phyloP scores from a whole-genome alignment of 2,329 filamentous ascomycete species.

The Apiospora malaysiana region DNA sequence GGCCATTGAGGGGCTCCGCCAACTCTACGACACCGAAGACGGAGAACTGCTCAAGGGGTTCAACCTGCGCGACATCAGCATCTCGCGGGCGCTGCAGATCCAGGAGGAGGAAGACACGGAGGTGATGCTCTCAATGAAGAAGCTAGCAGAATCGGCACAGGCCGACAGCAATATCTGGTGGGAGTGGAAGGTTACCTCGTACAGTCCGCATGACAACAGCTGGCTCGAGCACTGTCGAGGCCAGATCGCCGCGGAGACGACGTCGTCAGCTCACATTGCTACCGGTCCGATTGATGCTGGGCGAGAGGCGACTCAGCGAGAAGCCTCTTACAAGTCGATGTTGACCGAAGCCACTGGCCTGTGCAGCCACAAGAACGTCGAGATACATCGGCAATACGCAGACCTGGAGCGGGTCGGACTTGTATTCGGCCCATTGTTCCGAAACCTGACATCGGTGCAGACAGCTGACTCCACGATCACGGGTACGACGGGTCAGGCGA shows the following conservation, averaged over 20 bases:
- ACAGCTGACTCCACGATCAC: constrained; percentile 11
- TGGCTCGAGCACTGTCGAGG: constrained; percentile 19
- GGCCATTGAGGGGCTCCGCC: constrained; percentile 43
- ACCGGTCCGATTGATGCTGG: constrained; percentile 6
- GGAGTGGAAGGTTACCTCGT: constrained; percentile 20
- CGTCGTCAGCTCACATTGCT: neutral
- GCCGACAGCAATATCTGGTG: constrained; percentile 20
- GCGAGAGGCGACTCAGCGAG: neutral
- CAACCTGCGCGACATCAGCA: constrained; percentile 17
- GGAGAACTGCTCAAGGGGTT: neutral
- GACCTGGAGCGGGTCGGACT: constrained; percentile 19
- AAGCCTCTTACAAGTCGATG: neutral
- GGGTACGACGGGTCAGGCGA: constrained; percentile 1
- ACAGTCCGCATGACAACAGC: constrained; percentile 19
- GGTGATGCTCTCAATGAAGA: constrained; percentile 9
- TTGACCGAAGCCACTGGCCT: neutral
- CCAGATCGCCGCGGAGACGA: constrained; percentile 2
- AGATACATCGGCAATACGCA: constrained; percentile 9
- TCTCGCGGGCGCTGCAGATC: constrained; percentile 13
- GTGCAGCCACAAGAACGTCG: constrained; percentile 17
- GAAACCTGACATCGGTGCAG: constrained; percentile 5
- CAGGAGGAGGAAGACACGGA: constrained; percentile 17
- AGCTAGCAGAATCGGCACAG: neutral
- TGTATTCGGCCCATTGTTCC: constrained; percentile 19
- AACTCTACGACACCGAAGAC: constrained; percentile 21